Conservation (phyloP, 768 basidiomycete genomes). For the Naematelia aurantialba region DNA sequence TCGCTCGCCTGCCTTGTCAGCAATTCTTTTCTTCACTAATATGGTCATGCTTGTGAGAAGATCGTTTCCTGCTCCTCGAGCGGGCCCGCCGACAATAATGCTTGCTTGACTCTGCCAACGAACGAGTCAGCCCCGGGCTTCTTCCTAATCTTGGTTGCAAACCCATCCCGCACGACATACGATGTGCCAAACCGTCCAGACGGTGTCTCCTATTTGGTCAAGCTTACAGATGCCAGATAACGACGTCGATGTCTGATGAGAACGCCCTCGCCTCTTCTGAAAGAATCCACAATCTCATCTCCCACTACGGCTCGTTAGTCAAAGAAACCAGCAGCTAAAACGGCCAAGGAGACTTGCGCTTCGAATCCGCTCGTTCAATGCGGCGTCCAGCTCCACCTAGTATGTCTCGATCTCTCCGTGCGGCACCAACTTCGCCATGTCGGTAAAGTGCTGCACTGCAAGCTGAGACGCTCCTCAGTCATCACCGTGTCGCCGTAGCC, state of each 20-base stretch:
- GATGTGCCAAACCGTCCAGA: slow-evolving; percentile 6
- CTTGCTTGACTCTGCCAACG: slow-evolving; percentile 31
- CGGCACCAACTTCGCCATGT: slow-evolving; percentile 46
- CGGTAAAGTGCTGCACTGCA: slow-evolving; percentile 32
- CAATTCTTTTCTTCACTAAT: background rate
- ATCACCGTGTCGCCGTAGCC: slow-evolving; percentile 2
- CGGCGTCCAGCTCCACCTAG: slow-evolving; percentile 19
- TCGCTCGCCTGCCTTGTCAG: slow-evolving; percentile 30
- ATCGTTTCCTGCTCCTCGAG: slow-evolving; percentile 25
- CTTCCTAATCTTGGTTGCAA: slow-evolving; percentile 14
- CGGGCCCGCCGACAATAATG: slow-evolving; percentile 26
- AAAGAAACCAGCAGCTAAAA: background rate
- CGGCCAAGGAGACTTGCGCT: slow-evolving; percentile 10
- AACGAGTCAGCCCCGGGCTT: slow-evolving; percentile 14
- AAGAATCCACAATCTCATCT: slow-evolving; percentile 46
- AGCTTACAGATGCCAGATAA: slow-evolving; percentile 40
- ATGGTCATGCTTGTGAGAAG: slow-evolving; percentile 18
- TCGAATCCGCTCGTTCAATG: slow-evolving; percentile 36
- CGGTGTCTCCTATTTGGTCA: background rate
- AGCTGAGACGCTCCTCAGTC: slow-evolving; percentile 20
- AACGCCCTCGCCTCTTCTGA: slow-evolving; percentile 39
- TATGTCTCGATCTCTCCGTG: slow-evolving; percentile 36
- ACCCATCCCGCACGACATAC: slow-evolving; percentile 12
- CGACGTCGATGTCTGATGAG: slow-evolving; percentile 44
- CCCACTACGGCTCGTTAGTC: slow-evolving; percentile 20